Base-by-base conservation (phyloP, 768 basidiomycete species). In the Tricholoma sp. region DNA sequence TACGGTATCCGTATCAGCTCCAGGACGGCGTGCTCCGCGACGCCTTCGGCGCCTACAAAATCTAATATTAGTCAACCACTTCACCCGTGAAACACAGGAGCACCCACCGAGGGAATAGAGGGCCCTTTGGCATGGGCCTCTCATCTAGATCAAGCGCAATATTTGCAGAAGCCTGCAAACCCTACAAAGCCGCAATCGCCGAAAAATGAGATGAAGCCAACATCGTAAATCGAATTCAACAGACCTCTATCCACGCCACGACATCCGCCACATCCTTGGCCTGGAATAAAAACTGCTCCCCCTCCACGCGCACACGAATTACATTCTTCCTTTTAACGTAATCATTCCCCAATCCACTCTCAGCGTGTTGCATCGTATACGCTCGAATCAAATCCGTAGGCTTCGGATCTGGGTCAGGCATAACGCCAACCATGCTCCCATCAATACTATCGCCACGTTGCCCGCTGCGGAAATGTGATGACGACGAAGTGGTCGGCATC, bases 201-300 rank as follows among this genome's bases (percentile, higher is more conserved):
- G 10, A 45, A 50, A 51, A 8, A 47, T 32, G 31, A 52, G 50
- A 10, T 57, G 36, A 18, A 20, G 41, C 7, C 37, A 57, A 34
- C 59, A 51, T 57, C 33, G 18, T 42, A 28, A 52, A 58, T 41
- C 24, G 36, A 50, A 53, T 42, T 6, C 15, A 36, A 65, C 76
- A 55, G 62, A 93, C 92, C 85, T 99, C 96, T 59, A 99, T 95
- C 94, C 96, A 95, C 53, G 88, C 84, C 54, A 98, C 91, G 1
- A 98, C 95, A 28, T 85, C 83, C 44, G 84, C 79, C 37, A 94
- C 86, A 66, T 90, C 87, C 50, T 79, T 82, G 2, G 91, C 91
- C 72, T 99, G 96, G 63, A 99, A 64, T 62, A 99, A 74, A 72
- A 99, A 99, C 73, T 99, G 97, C 75, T 98, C 92, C 11, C 96